These are phyloP conservation scores for Magnaporthiopsis rhizophila DNA, from an alignment of 2,329 filamentous ascomycete species.

Conservation along the genomic window DNA sequence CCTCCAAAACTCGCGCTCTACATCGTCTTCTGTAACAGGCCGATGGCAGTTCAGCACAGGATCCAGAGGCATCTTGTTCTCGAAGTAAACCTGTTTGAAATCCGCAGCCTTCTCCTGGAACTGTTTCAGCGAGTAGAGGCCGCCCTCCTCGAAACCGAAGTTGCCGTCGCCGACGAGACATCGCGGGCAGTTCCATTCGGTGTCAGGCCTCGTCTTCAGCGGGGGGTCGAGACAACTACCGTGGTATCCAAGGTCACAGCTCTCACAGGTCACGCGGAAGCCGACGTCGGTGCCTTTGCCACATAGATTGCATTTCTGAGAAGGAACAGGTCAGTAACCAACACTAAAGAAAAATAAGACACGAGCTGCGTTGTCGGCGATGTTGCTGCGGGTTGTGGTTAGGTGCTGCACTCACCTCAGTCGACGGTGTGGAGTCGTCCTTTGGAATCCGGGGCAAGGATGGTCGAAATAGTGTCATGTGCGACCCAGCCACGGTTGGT, in stretches of 20 bases:
- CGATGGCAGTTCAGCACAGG: slow-evolving; percentile 72
- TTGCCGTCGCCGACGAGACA: slow-evolving; percentile 94
- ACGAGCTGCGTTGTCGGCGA: not conserved
- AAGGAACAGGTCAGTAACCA: slow-evolving; percentile 8
- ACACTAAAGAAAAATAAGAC: not conserved
- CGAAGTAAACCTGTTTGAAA: slow-evolving; percentile 93
- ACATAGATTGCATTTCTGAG: slow-evolving; percentile 76
- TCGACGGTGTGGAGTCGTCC: slow-evolving; percentile 38
- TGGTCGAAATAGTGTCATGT: slow-evolving; percentile 91
- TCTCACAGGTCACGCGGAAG: slow-evolving; percentile 75
- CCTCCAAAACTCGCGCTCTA: slow-evolving; percentile 95
- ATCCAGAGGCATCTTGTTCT: slow-evolving; percentile 82
- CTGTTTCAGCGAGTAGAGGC: slow-evolving; percentile 86
- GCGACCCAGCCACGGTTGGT: slow-evolving; percentile 87
- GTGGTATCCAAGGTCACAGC: slow-evolving; percentile 84
- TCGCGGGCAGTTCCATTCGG: slow-evolving; percentile 92
- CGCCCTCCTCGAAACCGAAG: slow-evolving; percentile 95
- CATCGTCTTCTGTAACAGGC: slow-evolving; percentile 86
- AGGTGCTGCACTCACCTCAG: slow-evolving; percentile 28
- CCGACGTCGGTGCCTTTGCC: slow-evolving; percentile 66
- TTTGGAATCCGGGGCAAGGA: slow-evolving; percentile 59
- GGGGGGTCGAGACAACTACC: slow-evolving; percentile 83
- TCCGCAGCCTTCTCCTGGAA: slow-evolving; percentile 94
- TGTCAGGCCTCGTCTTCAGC: slow-evolving; percentile 65
- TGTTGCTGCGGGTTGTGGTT: not conserved